Percentiles rank a stretch among this genome's conserved stretches.
Evolutionary conservation across 768 basidiomycete species (phyloP).

Genomic region (Dacryopinax primogenitus): DNA sequence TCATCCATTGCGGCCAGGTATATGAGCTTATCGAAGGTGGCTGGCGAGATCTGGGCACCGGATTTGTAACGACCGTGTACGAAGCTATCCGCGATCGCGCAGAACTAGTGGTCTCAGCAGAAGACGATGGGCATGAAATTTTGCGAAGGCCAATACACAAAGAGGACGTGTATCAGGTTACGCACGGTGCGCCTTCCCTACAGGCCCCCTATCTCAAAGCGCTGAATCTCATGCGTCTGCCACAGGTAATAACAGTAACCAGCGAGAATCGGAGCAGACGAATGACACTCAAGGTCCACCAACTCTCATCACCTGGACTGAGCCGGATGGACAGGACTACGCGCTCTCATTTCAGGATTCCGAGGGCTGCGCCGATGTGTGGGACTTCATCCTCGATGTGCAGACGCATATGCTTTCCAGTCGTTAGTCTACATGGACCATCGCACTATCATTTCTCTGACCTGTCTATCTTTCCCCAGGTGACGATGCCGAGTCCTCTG

Average conservation of each 20-base stretch:
- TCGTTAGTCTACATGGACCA: slow-evolving; percentile 9
- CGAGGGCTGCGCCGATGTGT: slow-evolving; percentile 89
- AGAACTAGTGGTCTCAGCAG: slow-evolving; percentile 70
- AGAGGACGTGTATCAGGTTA: slow-evolving; percentile 74
- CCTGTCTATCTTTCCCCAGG: slow-evolving; percentile 27
- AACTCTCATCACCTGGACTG: slow-evolving; percentile 98
- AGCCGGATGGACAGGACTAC: slow-evolving; percentile 86
- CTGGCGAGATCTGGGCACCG: slow-evolving; percentile 95
- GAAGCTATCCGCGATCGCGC: slow-evolving; percentile 64
- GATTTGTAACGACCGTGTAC: slow-evolving; percentile 85
- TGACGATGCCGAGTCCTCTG: slow-evolving; percentile 37
- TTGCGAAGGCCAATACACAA: slow-evolving; percentile 68
- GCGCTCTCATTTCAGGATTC: slow-evolving; percentile 94
- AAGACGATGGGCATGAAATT: slow-evolving; percentile 56
- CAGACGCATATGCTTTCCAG: slow-evolving; percentile 51
- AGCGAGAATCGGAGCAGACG: background rate
- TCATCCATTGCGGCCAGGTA: slow-evolving; percentile 41
- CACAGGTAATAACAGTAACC: slow-evolving; percentile 17
- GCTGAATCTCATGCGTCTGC: slow-evolving; percentile 12
- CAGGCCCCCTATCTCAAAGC: slow-evolving; percentile 9
- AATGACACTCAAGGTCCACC: slow-evolving; percentile 37
- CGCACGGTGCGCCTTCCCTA: slow-evolving; percentile 49
- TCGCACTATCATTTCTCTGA: slow-evolving; percentile 12
- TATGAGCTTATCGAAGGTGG: slow-evolving; percentile 83
- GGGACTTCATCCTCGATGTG: slow-evolving; percentile 91